A percentile compares a stretch with the other conserved stretches of the same genome.
Evolutionary conservation across 345 rosid species (phyloP).

Genomic region (Cochlearia excelsa): DNA sequence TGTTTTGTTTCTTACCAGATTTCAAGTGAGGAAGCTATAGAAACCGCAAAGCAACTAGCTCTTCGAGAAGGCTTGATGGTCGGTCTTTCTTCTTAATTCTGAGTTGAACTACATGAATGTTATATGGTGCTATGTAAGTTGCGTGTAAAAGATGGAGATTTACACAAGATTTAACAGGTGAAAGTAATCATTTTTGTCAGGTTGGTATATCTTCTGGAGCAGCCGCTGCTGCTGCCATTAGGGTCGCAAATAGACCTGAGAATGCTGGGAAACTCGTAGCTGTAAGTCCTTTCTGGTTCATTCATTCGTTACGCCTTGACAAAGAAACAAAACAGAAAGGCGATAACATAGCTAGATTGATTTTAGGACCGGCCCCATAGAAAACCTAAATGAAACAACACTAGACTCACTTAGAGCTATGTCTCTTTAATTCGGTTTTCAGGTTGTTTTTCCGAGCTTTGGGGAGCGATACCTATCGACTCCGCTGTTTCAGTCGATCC

Average conservation of each 20-base stretch:
- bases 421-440: slow-evolving; percentile 21
- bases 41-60: slow-evolving; percentile 89
- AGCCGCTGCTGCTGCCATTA: slow-evolving; percentile 49
- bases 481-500: slow-evolving; percentile 82
- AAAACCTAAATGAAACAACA: background rate
- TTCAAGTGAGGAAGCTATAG: slow-evolving; percentile 89
- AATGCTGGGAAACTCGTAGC: slow-evolving; percentile 52
- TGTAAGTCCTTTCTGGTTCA: slow-evolving; percentile 38
- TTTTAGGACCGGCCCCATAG: background rate
- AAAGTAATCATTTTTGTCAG: slow-evolving; percentile 19
- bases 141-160: background rate
- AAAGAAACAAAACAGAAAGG: background rate
- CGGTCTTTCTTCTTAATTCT: slow-evolving; percentile 35
- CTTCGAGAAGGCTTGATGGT: slow-evolving; percentile 96
- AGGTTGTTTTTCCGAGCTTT: slow-evolving; percentile 96
- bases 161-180: background rate
- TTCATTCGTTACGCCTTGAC: background rate
- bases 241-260: slow-evolving; percentile 48
- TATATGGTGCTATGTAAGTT: background rate
- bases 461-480: slow-evolving; percentile 89
- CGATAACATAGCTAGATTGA: background rate
- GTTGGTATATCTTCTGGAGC: slow-evolving; percentile 59
- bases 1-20: slow-evolving; percentile 44
- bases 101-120: background rate
- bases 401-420: slow-evolving; percentile 5